phyloP scores from a whole-genome alignment of 2,329 filamentous ascomycete species.

The Ophiostoma perfectum region DNA sequence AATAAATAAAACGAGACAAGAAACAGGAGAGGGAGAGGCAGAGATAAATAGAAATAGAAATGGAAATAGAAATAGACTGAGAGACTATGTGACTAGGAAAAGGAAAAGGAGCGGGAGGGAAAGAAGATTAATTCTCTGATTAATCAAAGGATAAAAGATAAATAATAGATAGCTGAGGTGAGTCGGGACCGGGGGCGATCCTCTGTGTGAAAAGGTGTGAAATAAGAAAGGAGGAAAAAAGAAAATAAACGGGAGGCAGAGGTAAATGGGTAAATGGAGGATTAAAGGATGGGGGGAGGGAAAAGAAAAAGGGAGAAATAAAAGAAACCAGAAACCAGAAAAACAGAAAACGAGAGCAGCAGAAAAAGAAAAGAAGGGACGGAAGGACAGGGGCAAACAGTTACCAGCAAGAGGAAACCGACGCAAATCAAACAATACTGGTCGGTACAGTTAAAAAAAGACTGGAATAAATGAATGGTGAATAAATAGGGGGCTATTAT shows the following conservation, averaged over 20 bases:
- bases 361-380: not conserved
- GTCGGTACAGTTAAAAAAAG: not conserved
- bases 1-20: conserved; percentile 19
- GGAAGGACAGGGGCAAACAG: not conserved
- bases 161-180: conserved; percentile 15
- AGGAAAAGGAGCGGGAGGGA: no score
- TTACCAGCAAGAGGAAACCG: not conserved
- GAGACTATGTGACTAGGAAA: not conserved
- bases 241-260: not conserved
- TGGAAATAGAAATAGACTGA: not conserved
- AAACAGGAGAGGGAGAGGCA: conserved; percentile 11
- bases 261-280: not conserved
- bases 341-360: not conserved
- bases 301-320: not conserved
- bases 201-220: conserved; percentile 14
- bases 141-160: not conserved
- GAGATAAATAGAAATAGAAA: conserved; percentile 11
- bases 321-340: conserved; percentile 2
- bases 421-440: not conserved
- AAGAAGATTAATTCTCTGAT: not conserved
- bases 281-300: not conserved
- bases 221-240: not conserved
- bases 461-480: not conserved
- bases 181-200: conserved; percentile 22
- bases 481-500: not conserved